Percentiles rank a stretch among this genome's conserved stretches.
phyloP scores from a whole-genome alignment of 371 early-diverging fungal species.

The Rhizomucor miehei region DNA sequence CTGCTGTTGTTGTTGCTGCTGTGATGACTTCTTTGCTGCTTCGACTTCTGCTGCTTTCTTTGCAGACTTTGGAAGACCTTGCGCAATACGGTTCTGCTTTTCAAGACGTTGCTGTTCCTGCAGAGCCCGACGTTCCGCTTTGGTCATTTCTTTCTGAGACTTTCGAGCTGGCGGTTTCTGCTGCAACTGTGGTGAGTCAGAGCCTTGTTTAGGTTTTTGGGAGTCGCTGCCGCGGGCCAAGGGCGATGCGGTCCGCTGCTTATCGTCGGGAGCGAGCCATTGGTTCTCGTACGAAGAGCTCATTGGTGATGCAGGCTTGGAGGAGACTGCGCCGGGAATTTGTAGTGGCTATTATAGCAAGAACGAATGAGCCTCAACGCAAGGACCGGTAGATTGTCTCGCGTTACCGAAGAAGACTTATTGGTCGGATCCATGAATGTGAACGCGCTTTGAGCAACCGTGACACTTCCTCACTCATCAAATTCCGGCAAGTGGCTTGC shows the following conservation, averaged over 20 bases:
- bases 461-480: no score
- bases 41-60: slow-evolving; percentile 24
- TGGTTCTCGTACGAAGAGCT: slow-evolving; percentile 22
- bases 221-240: not conserved
- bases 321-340: slow-evolving; percentile 9
- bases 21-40: slow-evolving; percentile 18
- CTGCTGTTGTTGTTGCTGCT: slow-evolving; percentile 24
- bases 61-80: slow-evolving; percentile 39
- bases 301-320: slow-evolving; percentile 10
- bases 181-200: slow-evolving; percentile 1
- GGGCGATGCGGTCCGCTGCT: slow-evolving; percentile 8
- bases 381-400: no score
- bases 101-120: slow-evolving; percentile 78
- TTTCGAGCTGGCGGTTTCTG: slow-evolving; percentile 30
- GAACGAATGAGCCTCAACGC: no score
- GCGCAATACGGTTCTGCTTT: slow-evolving; percentile 58
- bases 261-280: slow-evolving; percentile 17
- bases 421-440: no score
- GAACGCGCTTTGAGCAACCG: no score
- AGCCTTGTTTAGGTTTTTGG: slow-evolving; percentile 3
- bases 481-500: no score
- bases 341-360: slow-evolving; percentile 9
- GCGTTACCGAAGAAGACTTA: no score
- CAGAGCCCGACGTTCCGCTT: slow-evolving; percentile 85
- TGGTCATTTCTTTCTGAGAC: slow-evolving; percentile 77